Evolutionary conservation across 345 rosid species (phyloP).

Genomic region (Populus deltoides): DNA sequence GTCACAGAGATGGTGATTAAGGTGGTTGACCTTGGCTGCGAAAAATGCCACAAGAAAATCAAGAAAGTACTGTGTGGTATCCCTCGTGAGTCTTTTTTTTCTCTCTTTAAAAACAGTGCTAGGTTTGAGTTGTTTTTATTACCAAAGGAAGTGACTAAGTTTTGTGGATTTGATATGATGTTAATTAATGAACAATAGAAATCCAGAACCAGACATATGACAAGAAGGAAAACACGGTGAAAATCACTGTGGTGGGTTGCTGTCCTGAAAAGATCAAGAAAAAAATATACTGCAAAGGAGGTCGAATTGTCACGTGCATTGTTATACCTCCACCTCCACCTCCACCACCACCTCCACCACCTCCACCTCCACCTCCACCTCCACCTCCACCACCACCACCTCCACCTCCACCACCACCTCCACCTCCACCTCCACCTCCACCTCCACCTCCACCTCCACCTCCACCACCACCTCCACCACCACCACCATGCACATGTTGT

Average conservation of each 20-base stretch:
- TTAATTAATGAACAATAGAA: slow-evolving; percentile 45
- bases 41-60: slow-evolving; percentile 63
- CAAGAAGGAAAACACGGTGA: slow-evolving; percentile 57
- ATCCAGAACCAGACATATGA: slow-evolving; percentile 49
- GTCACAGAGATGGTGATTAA: slow-evolving; percentile 61
- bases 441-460: too few relatives aligned
- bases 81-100: slow-evolving; percentile 58
- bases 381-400: too few relatives aligned
- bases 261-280: slow-evolving; percentile 66
- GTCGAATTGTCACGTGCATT: slow-evolving; percentile 53
- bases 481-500: background rate
- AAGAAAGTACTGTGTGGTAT: slow-evolving; percentile 63
- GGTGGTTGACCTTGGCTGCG: slow-evolving; percentile 62
- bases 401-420: too few relatives aligned
- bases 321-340: too few relatives aligned
- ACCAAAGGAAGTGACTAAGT: slow-evolving; percentile 31
- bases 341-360: too few relatives aligned
- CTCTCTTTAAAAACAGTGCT: too few relatives aligned
- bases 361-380: too few relatives aligned
- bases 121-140: too few relatives aligned
- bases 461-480: rapidly evolving
- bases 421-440: background rate
- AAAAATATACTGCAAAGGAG: slow-evolving; percentile 55
- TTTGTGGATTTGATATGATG: background rate
- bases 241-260: slow-evolving; percentile 70